Conservation (phyloP, 192 early-diverging fungal species). For the Diversispora eburnea region DNA sequence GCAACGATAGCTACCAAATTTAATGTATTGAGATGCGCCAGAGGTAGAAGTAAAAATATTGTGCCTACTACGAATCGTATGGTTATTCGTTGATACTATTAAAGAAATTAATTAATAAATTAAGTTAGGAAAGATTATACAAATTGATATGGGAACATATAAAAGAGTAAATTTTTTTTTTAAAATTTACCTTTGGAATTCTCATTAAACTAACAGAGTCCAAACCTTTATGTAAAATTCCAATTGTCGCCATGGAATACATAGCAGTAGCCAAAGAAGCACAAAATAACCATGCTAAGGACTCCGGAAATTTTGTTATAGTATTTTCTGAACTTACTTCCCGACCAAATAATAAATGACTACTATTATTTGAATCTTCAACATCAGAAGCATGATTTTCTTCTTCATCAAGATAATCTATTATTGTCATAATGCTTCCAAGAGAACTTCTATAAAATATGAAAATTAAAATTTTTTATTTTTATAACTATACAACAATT, state of each 20-base stretch:
- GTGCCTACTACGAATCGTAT: conserved; percentile 20
- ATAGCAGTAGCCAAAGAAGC: conserved; percentile 11
- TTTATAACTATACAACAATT: too few species aligned
- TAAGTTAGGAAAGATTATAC: background rate
- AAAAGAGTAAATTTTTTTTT: background rate
- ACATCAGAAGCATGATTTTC: background rate
- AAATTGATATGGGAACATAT: background rate
- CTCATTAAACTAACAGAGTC: conserved; percentile 19
- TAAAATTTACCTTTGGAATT: conserved; percentile 29
- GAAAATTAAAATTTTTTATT: background rate
- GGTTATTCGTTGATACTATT: conserved; percentile 12
- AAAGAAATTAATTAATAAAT: background rate
- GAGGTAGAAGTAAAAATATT: conserved; percentile 25
- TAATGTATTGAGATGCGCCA: conserved; percentile 18
- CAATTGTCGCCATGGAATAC: conserved; percentile 29
- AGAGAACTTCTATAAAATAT: conserved; percentile 4
- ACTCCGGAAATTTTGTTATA: background rate
- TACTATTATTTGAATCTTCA: background rate
- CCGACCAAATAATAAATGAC: background rate
- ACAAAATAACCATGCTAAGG: conserved; percentile 22
- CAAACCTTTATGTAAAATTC: conserved; percentile 30
- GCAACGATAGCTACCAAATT: background rate
- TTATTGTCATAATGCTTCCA: background rate
- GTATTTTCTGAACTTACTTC: background rate
- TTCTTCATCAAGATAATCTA: conserved; percentile 23